Conservation (phyloP, 768 basidiomycete genomes). For the Tricholoma terreum region DNA sequence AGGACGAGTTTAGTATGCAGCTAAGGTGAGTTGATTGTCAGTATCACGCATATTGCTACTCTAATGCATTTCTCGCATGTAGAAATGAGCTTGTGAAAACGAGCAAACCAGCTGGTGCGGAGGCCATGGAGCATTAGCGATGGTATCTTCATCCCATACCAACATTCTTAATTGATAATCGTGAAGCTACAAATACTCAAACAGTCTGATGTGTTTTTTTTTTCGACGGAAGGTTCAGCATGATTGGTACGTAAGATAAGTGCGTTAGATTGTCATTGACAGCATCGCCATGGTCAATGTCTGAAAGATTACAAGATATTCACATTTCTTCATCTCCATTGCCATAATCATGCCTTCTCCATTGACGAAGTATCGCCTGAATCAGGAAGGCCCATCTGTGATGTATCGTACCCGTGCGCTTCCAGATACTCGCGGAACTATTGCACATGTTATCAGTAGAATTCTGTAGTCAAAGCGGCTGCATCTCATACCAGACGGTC, state of each 20-base stretch:
- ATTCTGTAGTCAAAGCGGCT: not conserved
- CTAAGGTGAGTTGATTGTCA: conserved; percentile 64
- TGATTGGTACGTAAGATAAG: not conserved
- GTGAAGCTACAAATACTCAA: no score
- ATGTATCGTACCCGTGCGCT: conserved; percentile 74
- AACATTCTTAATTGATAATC: no score
- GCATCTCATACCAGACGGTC: conserved; percentile 54
- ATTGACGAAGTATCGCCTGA: conserved; percentile 21
- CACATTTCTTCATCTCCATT: conserved; percentile 8
- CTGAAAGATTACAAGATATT: not conserved
- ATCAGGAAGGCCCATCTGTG: conserved; percentile 58
- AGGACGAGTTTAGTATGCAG: conserved; percentile 95
- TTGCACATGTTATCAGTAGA: not conserved
- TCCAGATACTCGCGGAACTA: conserved; percentile 84
- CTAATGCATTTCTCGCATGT: not conserved
- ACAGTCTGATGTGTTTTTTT: no score
- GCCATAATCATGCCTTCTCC: conserved; percentile 14
- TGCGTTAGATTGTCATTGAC: not conserved
- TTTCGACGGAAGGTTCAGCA: not conserved
- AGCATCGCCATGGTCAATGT: not conserved
- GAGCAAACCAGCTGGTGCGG: conserved; percentile 38
- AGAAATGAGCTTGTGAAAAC: conserved; percentile 68
- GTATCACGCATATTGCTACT: not conserved
- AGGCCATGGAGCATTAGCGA: conserved; percentile 54
- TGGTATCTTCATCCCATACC: not conserved